Percentiles rank a stretch among this genome's conserved stretches.
These are phyloP conservation scores for Daldinia grandis DNA, from an alignment of 495 filamentous ascomycete genomes.

Conservation along the genomic window DNA sequence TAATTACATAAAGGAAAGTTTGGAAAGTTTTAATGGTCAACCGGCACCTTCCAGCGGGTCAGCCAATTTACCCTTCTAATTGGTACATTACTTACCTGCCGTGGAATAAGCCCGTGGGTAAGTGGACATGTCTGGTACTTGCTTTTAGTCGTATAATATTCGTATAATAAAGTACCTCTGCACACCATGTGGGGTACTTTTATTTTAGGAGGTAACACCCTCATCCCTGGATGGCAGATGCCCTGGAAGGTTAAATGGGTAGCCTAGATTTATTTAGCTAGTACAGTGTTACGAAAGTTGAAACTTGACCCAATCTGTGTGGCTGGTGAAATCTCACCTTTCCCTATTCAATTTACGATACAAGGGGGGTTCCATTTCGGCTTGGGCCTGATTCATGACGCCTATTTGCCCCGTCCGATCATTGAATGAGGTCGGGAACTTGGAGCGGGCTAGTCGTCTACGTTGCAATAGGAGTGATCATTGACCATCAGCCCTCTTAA, in stretches of 20 bases:
- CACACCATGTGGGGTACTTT: background rate
- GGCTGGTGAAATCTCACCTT: slow-evolving; percentile 14
- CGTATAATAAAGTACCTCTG: background rate
- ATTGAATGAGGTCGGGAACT: slow-evolving; percentile 16
- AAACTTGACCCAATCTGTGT: slow-evolving; percentile 1
- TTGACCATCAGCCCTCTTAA: background rate
- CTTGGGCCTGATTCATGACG: slow-evolving; percentile 16
- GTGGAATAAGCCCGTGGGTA: background rate
- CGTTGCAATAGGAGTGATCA: slow-evolving; percentile 11
- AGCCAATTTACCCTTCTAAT: slow-evolving; percentile 22
- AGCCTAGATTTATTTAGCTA: background rate
- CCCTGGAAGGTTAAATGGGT: background rate
- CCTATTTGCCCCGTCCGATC: slow-evolving; percentile 14
- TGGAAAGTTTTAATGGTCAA: slow-evolving; percentile 1
- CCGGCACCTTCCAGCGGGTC: background rate
- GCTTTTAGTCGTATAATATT: background rate
- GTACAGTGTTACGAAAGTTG: background rate
- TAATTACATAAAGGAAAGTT: slow-evolving; percentile 20
- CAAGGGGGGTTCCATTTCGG: slow-evolving; percentile 3
- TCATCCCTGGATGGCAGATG: background rate
- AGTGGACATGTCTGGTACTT: background rate
- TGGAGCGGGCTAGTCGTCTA: background rate
- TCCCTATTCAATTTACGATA: slow-evolving; percentile 15
- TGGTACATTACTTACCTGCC: slow-evolving; percentile 8
- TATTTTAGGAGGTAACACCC: background rate